These are phyloP conservation scores for Arthrobotrys megalospora DNA, from an alignment of 2,329 filamentous ascomycete genomes.

Conservation along the genomic window DNA sequence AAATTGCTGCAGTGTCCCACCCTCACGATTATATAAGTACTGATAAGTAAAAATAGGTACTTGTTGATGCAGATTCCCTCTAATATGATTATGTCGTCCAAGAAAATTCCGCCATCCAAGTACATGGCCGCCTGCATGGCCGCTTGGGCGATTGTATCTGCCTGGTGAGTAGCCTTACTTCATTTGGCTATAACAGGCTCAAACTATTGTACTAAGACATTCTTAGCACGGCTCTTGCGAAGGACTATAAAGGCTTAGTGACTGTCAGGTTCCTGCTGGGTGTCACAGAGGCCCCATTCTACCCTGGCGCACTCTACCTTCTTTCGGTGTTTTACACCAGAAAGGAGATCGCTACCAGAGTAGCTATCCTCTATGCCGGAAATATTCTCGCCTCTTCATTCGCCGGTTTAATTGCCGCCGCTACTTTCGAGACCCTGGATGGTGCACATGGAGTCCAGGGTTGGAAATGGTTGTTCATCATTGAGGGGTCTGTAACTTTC, in stretches of 20 bases:
- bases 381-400: constrained; percentile 76
- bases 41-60: constrained; percentile 68
- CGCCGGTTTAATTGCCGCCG: constrained; percentile 74
- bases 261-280: constrained; percentile 64
- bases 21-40: constrained; percentile 6
- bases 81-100: constrained; percentile 72
- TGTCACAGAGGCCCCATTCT: constrained; percentile 69
- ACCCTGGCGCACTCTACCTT: constrained; percentile 76
- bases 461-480: constrained; percentile 75
- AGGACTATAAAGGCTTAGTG: constrained; percentile 64
- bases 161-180: constrained; percentile 32
- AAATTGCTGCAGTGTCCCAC: no score
- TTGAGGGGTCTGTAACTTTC: constrained; percentile 72
- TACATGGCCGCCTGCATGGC: constrained; percentile 68
- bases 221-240: constrained; percentile 63
- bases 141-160: constrained; percentile 50
- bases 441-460: constrained; percentile 72
- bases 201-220: constrained; percentile 21
- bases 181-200: constrained; percentile 3
- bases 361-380: constrained; percentile 74
- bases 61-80: constrained; percentile 76
- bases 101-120: constrained; percentile 70
- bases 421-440: constrained; percentile 75
- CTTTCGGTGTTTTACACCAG: constrained; percentile 79
- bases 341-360: constrained; percentile 72